Evolutionary conservation across 2,329 filamentous ascomycete genomes (phyloP), one percentile per base, ranked within the genome.

Genomic region (Curvularia eragrostidis): DNA sequence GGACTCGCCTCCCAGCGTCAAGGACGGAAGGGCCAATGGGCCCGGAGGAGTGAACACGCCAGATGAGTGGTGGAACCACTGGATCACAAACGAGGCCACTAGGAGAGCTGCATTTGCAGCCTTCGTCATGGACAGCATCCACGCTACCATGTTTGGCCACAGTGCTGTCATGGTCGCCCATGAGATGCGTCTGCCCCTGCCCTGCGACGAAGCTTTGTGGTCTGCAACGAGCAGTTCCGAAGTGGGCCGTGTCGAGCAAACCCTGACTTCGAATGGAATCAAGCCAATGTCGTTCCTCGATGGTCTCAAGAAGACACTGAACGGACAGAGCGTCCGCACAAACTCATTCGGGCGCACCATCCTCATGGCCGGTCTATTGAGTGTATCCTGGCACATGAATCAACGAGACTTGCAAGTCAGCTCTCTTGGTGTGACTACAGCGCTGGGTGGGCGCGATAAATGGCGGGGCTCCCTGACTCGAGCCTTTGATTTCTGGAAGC

Each of bases 111-210:
- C 94, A 0, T 98, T 97, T 78, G 93, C 91, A 0, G 95, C 95
- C 0, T 98, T 98, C 72, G 87, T 97, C 42, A 89, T 98, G 64
- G 95, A 99, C 75, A 96, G 93, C 4, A 96, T 93, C 1, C 95
- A 99, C 76, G 93, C 93, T 1, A 97, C 93, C 26, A 97, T 99
- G 90, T 98, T 98, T 76, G 95, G 94, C 0, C 95, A 98, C 76
- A 95, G 93, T 3, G 94, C 92, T 0, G 93, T 96, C 42, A 97
- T 98, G 94, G 93, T 96, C 7, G 93, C 93, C 2, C 93, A 98
- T 70, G 95, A 98, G 77, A 91, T 99, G 86, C 87, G 92, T 48
- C 83, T 98, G 8, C 91, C 93, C 0, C 79, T 99, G 42, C 95
- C 95, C 0, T 98, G 94, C 72, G 93, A 98, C 65, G 95, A 98